Conservation (phyloP, 257 asterid genomes). For the Jacaranda copaia region DNA sequence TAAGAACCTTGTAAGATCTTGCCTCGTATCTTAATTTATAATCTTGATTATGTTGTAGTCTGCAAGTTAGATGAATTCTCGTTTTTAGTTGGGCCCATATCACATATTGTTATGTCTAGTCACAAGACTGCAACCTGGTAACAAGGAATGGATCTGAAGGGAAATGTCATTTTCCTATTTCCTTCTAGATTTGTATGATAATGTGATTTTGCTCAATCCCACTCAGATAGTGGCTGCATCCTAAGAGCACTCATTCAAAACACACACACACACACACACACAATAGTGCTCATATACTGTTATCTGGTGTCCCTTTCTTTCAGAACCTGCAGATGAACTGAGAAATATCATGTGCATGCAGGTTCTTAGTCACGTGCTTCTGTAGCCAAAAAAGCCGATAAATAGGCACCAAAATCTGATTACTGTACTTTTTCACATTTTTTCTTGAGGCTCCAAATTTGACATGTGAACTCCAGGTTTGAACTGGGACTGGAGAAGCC, state of each 20-base stretch:
- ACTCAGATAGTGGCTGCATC: no score
- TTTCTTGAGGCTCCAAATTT: no score
- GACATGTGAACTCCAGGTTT: slow-evolving; percentile 56
- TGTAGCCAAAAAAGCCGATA: slow-evolving; percentile 18
- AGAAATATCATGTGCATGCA: not conserved
- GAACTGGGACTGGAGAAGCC: slow-evolving; percentile 98
- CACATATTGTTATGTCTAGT: no score
- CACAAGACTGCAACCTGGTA: not conserved
- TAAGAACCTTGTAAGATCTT: not conserved
- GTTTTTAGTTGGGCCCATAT: no score
- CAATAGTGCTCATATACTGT: not conserved
- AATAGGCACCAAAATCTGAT: not conserved
- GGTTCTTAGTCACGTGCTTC: slow-evolving; percentile 25
- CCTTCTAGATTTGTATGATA: no score
- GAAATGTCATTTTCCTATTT: no score
- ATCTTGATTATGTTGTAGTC: not conserved
- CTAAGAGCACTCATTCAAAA: not conserved
- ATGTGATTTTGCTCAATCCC: no score
- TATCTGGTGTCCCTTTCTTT: slow-evolving; percentile 23
- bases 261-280: no score
- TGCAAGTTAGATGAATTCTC: no score
- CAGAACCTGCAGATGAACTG: not conserved
- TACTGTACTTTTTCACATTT: not conserved
- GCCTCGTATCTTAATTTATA: not conserved
- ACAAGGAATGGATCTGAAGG: no score